Conservation (phyloP, 2,329 filamentous ascomycete species). For the Penicillium sp. region DNA sequence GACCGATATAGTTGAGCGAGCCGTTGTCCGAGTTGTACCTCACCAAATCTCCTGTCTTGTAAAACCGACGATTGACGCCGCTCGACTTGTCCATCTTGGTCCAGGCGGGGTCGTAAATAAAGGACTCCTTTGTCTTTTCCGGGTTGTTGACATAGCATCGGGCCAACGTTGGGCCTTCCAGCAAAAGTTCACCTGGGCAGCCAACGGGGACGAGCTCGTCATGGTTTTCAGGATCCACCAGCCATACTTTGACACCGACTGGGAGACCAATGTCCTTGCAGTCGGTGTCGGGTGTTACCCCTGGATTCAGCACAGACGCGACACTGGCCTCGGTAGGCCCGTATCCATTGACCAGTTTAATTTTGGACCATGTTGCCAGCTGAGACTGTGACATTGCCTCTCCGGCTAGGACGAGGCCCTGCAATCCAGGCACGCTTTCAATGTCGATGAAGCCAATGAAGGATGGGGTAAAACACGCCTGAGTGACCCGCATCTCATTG, state of each 20-base stretch:
- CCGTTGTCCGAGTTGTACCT: conserved; percentile 39
- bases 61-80: conserved; percentile 32
- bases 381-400: conserved; percentile 51
- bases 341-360: conserved; percentile 45
- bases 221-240: conserved; percentile 43
- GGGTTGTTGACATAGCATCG: conserved; percentile 62
- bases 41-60: conserved; percentile 44
- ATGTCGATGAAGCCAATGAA: conserved; percentile 53
- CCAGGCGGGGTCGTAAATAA: conserved; percentile 60
- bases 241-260: conserved; percentile 38
- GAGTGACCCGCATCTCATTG: conserved; percentile 54
- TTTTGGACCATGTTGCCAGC: conserved; percentile 37
- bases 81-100: conserved; percentile 39
- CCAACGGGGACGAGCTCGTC: conserved; percentile 45
- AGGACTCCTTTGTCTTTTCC: conserved; percentile 59
- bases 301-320: conserved; percentile 34
- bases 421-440: conserved; percentile 44
- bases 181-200: conserved; percentile 38
- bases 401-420: conserved; percentile 46
- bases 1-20: conserved; percentile 50
- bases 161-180: conserved; percentile 58
- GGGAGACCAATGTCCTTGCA: conserved; percentile 38
- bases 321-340: conserved; percentile 47
- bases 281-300: conserved; percentile 31
- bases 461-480: conserved; percentile 61